Conservation (phyloP, 108 stramenopile genomes). For the Cylindrotheca closterium region DNA sequence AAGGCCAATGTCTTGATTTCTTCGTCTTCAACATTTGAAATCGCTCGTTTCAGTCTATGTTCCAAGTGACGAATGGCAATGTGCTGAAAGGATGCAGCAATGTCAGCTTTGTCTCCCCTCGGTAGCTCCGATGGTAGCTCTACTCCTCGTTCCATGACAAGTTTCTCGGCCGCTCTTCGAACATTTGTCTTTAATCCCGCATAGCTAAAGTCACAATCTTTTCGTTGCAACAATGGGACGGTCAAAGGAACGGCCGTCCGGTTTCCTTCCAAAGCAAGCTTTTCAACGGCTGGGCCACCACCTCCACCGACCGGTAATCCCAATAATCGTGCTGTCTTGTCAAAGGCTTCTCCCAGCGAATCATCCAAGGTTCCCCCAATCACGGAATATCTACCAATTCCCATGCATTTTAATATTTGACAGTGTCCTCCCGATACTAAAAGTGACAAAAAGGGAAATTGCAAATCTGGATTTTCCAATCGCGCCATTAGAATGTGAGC, state of each 20-base stretch:
- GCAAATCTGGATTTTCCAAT: slow-evolving; percentile 49
- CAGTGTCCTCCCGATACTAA: slow-evolving; percentile 97
- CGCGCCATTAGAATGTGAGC: slow-evolving; percentile 96
- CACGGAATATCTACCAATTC: slow-evolving; percentile 79
- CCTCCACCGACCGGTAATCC: slow-evolving; percentile 87
- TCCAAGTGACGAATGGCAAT: slow-evolving; percentile 92
- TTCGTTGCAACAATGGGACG: slow-evolving; percentile 83
- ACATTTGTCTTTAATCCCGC: slow-evolving; percentile 94
- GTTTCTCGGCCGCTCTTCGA: slow-evolving; percentile 60
- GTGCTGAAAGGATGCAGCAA: slow-evolving; percentile 94
- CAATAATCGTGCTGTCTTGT: slow-evolving; percentile 92
- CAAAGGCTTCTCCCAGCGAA: slow-evolving; percentile 92
- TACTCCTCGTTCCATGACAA: slow-evolving; percentile 54
- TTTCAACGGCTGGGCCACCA: slow-evolving; percentile 94
- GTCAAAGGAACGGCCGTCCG: slow-evolving; percentile 70
- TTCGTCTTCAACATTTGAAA: slow-evolving; percentile 54
- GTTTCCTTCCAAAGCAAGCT: slow-evolving; percentile 81
- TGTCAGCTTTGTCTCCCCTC: slow-evolving; percentile 70
- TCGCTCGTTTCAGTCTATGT: slow-evolving; percentile 78
- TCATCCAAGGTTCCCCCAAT: slow-evolving; percentile 96
- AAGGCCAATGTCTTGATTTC: slow-evolving; percentile 85
- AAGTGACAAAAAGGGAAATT: slow-evolving; percentile 95
- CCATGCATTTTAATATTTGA: slow-evolving; percentile 86
- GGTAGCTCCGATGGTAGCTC: slow-evolving; percentile 47
- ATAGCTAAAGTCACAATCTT: slow-evolving; percentile 95